These are phyloP conservation scores for Ogataea sp. DNA, from an alignment of 805 yeast genomes.

Conservation along the genomic window DNA sequence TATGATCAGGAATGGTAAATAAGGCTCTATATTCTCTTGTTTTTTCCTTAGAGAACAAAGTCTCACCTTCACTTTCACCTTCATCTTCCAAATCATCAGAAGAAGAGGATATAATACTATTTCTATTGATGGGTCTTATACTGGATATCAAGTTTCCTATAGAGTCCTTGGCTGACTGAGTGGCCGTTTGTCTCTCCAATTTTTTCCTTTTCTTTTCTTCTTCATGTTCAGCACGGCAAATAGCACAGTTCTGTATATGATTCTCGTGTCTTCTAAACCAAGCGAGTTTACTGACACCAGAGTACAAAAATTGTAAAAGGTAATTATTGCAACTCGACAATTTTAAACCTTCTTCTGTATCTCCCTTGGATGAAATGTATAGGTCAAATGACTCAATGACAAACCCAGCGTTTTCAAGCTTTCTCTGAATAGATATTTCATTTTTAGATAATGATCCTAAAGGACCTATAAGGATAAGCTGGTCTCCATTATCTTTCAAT, in stretches of 20 bases:
- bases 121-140: no score
- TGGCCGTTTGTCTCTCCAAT: no score
- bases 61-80: constrained; percentile 15
- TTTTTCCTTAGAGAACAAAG: constrained; percentile 8
- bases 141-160: background rate
- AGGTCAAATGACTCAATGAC: constrained; percentile 16
- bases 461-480: background rate
- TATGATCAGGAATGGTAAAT: constrained; percentile 39
- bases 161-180: no score
- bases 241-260: constrained; percentile 34
- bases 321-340: constrained; percentile 1
- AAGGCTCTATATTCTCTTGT: constrained; percentile 37
- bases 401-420: constrained; percentile 30
- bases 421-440: constrained; percentile 11
- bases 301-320: constrained; percentile 7
- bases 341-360: constrained; percentile 3
- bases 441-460: background rate
- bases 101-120: no score
- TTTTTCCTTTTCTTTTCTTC: background rate
- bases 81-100: constrained; percentile 9
- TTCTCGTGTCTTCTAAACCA: constrained; percentile 13
- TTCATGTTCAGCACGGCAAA: constrained; percentile 27
- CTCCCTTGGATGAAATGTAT: background rate
- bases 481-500: constrained; percentile 14
- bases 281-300: constrained; percentile 13